phyloP scores from a whole-genome alignment of 768 basidiomycete genomes.

The Mycena polygramma region DNA sequence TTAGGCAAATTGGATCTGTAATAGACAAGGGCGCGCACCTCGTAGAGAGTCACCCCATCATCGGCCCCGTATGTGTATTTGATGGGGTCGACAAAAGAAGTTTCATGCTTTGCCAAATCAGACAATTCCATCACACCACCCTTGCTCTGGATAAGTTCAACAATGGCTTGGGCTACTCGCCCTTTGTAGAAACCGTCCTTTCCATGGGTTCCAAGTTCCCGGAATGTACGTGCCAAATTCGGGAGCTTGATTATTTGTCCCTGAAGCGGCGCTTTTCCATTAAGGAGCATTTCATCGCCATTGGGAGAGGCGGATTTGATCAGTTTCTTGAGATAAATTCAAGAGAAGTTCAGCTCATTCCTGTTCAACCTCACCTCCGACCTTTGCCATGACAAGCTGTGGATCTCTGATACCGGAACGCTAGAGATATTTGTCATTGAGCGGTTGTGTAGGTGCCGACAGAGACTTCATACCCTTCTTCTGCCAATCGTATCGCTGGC shows the following conservation, averaged over 20 bases:
- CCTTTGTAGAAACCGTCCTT: conserved; percentile 97
- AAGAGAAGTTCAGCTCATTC: not conserved
- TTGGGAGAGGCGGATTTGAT: conserved; percentile 90
- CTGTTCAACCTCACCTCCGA: conserved; percentile 60
- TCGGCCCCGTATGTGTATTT: conserved; percentile 82
- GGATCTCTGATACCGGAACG: conserved; percentile 89
- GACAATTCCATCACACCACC: conserved; percentile 95
- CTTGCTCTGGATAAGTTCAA: conserved; percentile 84
- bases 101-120: conserved; percentile 89
- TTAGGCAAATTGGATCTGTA: not conserved
- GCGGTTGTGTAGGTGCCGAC: not conserved
- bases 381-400: conserved; percentile 69
- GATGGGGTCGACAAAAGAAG: conserved; percentile 90
- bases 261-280: conserved; percentile 85
- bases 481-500: conserved; percentile 92
- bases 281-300: conserved; percentile 86
- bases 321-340: conserved; percentile 51
- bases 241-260: conserved; percentile 89
- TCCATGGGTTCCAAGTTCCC: conserved; percentile 81
- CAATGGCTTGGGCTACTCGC: conserved; percentile 88
- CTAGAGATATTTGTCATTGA: conserved; percentile 57
- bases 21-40: conserved; percentile 61
- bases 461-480: conserved; percentile 75
- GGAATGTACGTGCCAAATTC: conserved; percentile 87
- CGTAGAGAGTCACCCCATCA: conserved; percentile 88